These are phyloP conservation scores for Suillus clintonianus DNA, from an alignment of 768 basidiomycete genomes.

Conservation along the genomic window DNA sequence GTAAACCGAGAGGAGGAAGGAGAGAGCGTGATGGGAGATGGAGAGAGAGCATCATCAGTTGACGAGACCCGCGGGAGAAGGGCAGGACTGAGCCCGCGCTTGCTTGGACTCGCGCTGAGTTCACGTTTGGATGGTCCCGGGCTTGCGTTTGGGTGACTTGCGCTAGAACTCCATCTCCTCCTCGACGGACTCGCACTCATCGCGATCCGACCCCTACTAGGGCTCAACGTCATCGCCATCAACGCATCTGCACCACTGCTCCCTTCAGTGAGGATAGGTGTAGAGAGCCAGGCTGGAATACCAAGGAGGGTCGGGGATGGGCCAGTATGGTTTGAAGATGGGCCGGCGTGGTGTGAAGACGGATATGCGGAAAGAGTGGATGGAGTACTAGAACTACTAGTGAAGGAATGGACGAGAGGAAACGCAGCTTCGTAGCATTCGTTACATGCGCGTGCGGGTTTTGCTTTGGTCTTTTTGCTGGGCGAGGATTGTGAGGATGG, in stretches of 20 bases:
- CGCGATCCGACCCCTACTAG: neutral
- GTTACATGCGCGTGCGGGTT: constrained; percentile 81
- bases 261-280: constrained; percentile 19
- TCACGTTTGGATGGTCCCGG: constrained; percentile 22
- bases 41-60: constrained; percentile 9
- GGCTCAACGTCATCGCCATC: constrained; percentile 41
- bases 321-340: constrained; percentile 15
- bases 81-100: constrained; percentile 14
- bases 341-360: constrained; percentile 6
- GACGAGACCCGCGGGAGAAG: constrained; percentile 22
- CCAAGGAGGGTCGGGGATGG: constrained; percentile 18
- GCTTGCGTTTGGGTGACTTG: constrained; percentile 12
- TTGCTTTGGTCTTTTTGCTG: constrained; percentile 46
- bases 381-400: constrained; percentile 1
- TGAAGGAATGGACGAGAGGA: constrained; percentile 41
- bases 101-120: constrained; percentile 4
- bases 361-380: constrained; percentile 2
- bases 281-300: constrained; percentile 34
- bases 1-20: constrained; percentile 1
- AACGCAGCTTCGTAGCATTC: constrained; percentile 88
- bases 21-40: neutral
- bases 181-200: constrained; percentile 1
- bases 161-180: neutral
- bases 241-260: constrained; percentile 28
- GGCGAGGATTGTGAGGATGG: constrained; percentile 19